Evolutionary conservation across 2,329 filamentous ascomycete genomes (phyloP).

Genomic region (Pyrenochaeta sp.): DNA sequence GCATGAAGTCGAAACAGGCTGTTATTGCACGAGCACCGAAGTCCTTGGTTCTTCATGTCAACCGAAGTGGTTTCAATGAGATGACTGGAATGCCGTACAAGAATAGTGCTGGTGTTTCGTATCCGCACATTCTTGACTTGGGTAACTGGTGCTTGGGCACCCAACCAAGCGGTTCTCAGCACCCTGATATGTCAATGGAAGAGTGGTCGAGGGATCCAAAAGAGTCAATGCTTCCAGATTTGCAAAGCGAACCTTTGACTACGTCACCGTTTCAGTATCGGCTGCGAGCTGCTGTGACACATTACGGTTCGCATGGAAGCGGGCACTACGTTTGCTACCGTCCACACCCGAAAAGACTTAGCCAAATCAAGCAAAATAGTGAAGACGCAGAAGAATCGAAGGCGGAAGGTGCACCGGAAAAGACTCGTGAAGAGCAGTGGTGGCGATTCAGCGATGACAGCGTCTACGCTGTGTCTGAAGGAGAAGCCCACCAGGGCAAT

Average conservation of each 20-base stretch:
- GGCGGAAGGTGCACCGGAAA: constrained; percentile 26
- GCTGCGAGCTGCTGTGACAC: constrained; percentile 84
- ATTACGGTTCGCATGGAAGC: constrained; percentile 90
- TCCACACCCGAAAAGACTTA: constrained; percentile 63
- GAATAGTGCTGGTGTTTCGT: constrained; percentile 80
- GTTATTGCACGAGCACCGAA: constrained; percentile 84
- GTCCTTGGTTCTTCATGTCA: constrained; percentile 85
- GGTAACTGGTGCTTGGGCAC: constrained; percentile 86
- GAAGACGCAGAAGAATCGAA: constrained; percentile 20
- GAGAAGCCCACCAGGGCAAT: constrained; percentile 76
- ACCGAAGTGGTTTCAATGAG: constrained; percentile 90
- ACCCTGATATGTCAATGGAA: constrained; percentile 58
- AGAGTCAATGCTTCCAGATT: constrained; percentile 75
- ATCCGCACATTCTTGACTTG: constrained; percentile 77
- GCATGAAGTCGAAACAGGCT: constrained; percentile 89
- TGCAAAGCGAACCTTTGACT: constrained; percentile 49
- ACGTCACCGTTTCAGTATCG: constrained; percentile 67
- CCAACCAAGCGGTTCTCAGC: constrained; percentile 31
- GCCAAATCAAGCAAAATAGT: neutral
- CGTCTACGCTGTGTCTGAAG: constrained; percentile 77
- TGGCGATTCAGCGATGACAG: constrained; percentile 92
- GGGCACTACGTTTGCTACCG: constrained; percentile 95
- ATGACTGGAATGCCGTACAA: constrained; percentile 80
- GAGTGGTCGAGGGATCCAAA: constrained; percentile 75
- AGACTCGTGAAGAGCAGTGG: constrained; percentile 66